phyloP scores from a whole-genome alignment of 1,284 basidiomycete genomes.

The Inonotus obliquus region DNA sequence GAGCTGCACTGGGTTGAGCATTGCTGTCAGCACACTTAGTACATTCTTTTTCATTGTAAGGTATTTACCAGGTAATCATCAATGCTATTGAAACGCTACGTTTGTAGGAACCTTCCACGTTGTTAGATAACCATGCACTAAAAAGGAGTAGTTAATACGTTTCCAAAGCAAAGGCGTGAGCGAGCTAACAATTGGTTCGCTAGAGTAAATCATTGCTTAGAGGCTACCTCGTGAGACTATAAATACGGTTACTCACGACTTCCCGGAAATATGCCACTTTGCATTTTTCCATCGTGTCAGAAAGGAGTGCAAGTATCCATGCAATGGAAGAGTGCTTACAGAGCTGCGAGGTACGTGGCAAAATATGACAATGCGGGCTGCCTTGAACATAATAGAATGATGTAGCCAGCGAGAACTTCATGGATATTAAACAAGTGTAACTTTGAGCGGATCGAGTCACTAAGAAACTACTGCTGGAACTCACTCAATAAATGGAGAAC shows the following conservation, averaged over 20 bases:
- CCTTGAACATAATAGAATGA: conserved; percentile 63
- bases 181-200: conserved; percentile 57
- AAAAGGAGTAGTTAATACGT: neutral
- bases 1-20: too few species aligned
- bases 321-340: conserved; percentile 32
- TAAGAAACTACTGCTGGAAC: neutral
- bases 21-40: too few species aligned
- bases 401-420: conserved; percentile 51
- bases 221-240: neutral
- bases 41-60: too few species aligned
- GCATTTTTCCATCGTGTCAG: conserved; percentile 18
- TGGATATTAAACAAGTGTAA: too few species aligned
- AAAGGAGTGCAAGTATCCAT: neutral
- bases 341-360: conserved; percentile 62
- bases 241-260: conserved; percentile 43
- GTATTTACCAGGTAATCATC: conserved; percentile 52
- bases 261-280: conserved; percentile 64
- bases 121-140: conserved; percentile 67
- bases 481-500: neutral
- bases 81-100: conserved; percentile 67
- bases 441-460: too few species aligned
- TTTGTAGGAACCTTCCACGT: conserved; percentile 74
- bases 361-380: conserved; percentile 63
- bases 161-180: neutral
- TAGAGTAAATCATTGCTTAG: conserved; percentile 23